Conservation (phyloP, 495 filamentous ascomycete species). For the Tuber microsphaerosporum region DNA sequence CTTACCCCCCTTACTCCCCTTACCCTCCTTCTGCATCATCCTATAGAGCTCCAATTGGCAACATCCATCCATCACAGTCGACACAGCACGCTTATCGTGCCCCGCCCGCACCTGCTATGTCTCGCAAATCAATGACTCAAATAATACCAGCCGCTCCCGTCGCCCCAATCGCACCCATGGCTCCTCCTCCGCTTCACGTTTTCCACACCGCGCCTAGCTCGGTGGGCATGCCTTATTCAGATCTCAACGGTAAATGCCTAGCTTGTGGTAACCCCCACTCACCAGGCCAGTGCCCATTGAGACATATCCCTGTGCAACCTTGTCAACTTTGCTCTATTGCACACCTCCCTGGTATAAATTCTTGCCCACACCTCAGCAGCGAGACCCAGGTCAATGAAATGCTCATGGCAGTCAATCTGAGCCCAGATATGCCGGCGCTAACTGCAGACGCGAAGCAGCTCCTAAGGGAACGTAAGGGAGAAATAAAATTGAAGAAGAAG, state of each 20-base stretch:
- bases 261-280: constrained; percentile 53
- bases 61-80: not conserved
- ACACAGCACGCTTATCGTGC: not conserved
- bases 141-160: constrained; percentile 12
- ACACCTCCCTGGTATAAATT: constrained; percentile 52
- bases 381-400: constrained; percentile 54
- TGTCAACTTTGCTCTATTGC: constrained; percentile 64
- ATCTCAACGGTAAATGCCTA: constrained; percentile 44
- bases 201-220: not conserved
- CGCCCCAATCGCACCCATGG: constrained; percentile 17
- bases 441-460: constrained; percentile 52
- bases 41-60: not conserved
- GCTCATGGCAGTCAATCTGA: constrained; percentile 54
- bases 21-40: not conserved
- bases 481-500: constrained; percentile 14
- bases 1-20: not conserved
- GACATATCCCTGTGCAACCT: constrained; percentile 54
- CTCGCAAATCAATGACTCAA: not conserved
- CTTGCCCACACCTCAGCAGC: constrained; percentile 57
- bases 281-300: constrained; percentile 56
- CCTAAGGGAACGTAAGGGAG: constrained; percentile 51
- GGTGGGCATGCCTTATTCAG: constrained; percentile 6
- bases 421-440: constrained; percentile 51
- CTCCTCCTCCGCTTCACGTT: constrained; percentile 5
- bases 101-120: not conserved